Base-by-base conservation (phyloP, 768 basidiomycete genomes). In the Rhodotorula graminis region DNA sequence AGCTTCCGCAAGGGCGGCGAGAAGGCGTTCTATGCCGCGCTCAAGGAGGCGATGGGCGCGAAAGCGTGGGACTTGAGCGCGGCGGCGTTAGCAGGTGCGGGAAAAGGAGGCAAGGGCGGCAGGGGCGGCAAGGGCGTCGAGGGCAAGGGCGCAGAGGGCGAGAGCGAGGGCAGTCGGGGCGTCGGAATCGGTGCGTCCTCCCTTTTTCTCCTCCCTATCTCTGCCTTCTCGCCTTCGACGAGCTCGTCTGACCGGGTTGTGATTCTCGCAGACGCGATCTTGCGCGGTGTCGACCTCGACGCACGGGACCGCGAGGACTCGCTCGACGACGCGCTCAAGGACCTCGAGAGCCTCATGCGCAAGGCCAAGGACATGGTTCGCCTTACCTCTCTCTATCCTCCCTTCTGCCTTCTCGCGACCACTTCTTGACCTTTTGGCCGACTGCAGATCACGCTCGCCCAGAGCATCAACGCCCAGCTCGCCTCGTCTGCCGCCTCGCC, bases 1-100 rank as follows among this genome's bases (percentile, higher is more conserved):
- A 93, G 91, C 81, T 97, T 99, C 80, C 85, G 95, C 56, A 91
- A 88, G 79, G 93, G 94, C 7, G 94, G 94, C 0, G 93, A 90
- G 79, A 90, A 90, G 80, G 76, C 85, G 2, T 90, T 92, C 75
- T 97, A 99, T 80, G 83, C 86, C 27, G 84, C 86, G 19, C 83
- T 97, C 50, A 91, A 89, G 80, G 84, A 86, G 29, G 86, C 87
- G 57, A 79, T 95, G 61, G 84, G 86, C 72, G 83, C 85, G 10
- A 91, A 88, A 79, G 85, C 85, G 49, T 95, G 93, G 93, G 88
- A 90, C 31, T 8, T 9, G 14, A 6, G 29, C 3, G 33, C 15
- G 23, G 29, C 47, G 47, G 27, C 42, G 40, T 12, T 16, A 21
- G 47, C 21, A 27, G 65, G 53, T 8, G 11, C 25, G 29, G 21